Evolutionary conservation across 331 rosid genomes (phyloP).

Genomic region (Cydonia oblonga): DNA sequence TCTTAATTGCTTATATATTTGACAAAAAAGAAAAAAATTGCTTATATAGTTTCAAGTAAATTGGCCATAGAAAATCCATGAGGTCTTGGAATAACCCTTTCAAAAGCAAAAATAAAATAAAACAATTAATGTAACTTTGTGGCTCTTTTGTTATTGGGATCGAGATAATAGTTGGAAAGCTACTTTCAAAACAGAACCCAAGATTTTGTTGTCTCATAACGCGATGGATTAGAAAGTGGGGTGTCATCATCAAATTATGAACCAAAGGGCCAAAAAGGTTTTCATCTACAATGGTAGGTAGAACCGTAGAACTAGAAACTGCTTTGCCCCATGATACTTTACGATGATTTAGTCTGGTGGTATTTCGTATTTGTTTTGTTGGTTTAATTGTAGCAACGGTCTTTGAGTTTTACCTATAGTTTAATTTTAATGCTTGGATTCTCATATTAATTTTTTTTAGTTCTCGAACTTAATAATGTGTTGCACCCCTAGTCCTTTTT

Average conservation of each 20-base stretch:
- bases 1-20: too few relatives aligned
- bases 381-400: too few relatives aligned
- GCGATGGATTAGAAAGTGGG: conserved; percentile 24
- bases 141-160: not conserved
- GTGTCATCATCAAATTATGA: conserved; percentile 4
- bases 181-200: conserved; percentile 24
- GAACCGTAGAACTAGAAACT: not conserved
- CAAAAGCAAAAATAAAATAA: not conserved
- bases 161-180: conserved; percentile 9
- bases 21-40: too few relatives aligned
- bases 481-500: too few relatives aligned
- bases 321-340: not conserved
- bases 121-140: not conserved
- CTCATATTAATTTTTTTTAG: too few relatives aligned
- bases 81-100: not conserved
- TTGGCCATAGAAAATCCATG: not conserved
- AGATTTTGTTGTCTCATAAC: conserved; percentile 35
- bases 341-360: not conserved
- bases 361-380: too few relatives aligned
- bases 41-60: too few relatives aligned
- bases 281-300: not conserved
- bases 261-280: conserved; percentile 3
- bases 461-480: too few relatives aligned
- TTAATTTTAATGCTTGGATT: too few relatives aligned
- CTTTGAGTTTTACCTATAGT: too few relatives aligned